Percentiles rank a stretch among this genome's conserved stretches.
Conservation (phyloP, 176 grass and related monocot genomes). For the Phoenix roebelenii region DNA sequence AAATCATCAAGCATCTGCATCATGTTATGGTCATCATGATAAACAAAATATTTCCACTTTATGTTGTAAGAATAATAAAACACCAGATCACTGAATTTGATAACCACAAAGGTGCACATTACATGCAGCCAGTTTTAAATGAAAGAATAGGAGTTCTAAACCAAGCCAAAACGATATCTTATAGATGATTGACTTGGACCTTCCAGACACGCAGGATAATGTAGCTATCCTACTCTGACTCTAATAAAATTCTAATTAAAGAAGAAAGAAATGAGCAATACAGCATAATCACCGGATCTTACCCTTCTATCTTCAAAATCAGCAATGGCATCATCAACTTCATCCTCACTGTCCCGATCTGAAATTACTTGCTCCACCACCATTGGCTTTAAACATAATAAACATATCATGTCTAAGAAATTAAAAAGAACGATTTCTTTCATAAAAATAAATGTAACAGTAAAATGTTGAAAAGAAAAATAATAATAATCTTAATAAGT, state of each 20-base stretch:
- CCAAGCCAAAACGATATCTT: background rate
- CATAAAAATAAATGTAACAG: slow-evolving; percentile 1
- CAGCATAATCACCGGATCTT: slow-evolving; percentile 31
- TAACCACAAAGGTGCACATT: too few relatives aligned
- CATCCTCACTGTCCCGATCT: slow-evolving; percentile 83
- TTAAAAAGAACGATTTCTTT: too few relatives aligned
- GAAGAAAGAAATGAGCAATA: slow-evolving; percentile 5
- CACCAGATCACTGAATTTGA: too few relatives aligned
- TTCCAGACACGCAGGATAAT: background rate
- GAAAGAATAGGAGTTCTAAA: too few relatives aligned
- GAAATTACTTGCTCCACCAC: slow-evolving; percentile 54
- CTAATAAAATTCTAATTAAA: background rate
- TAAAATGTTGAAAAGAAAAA: background rate
- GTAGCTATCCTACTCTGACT: too few relatives aligned
- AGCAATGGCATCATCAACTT: slow-evolving; percentile 78
- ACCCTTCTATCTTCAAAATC: slow-evolving; percentile 83
- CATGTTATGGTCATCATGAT: background rate
- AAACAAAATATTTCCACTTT: too few relatives aligned
- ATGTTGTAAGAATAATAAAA: too few relatives aligned
- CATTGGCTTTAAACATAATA: slow-evolving; percentile 56
- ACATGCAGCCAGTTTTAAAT: too few relatives aligned
- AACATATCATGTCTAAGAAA: background rate
- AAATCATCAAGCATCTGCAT: slow-evolving; percentile 87
- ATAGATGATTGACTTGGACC: background rate
- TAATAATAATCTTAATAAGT: too few relatives aligned